phyloP scores from a whole-genome alignment of 2,329 filamentous ascomycete genomes.

The Simplicillium aogashimaense region DNA sequence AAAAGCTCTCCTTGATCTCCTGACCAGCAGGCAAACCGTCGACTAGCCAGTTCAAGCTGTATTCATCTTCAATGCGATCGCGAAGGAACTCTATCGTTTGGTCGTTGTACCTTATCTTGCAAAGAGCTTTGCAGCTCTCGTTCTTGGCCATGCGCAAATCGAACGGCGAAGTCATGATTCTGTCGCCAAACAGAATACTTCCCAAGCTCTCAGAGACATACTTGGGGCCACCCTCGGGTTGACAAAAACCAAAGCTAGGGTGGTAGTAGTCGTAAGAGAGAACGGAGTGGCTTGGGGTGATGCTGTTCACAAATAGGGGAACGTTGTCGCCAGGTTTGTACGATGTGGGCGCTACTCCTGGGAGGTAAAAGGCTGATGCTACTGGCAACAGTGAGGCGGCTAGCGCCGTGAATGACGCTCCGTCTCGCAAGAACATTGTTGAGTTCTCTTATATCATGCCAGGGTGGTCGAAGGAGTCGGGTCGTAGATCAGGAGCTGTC shows the following conservation, averaged over 20 bases:
- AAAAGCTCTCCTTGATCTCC: constrained; percentile 65
- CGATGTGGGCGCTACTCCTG: constrained; percentile 87
- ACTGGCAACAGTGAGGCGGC: constrained; percentile 41
- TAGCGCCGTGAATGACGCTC: constrained; percentile 36
- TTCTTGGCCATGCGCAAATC: constrained; percentile 79
- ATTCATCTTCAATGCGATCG: constrained; percentile 69
- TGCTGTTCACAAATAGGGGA: constrained; percentile 83
- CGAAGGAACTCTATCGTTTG: constrained; percentile 72
- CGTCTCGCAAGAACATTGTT: constrained; percentile 35
- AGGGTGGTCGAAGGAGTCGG: constrained; percentile 1
- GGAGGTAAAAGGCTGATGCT: constrained; percentile 80
- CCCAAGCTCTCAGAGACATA: constrained; percentile 75
- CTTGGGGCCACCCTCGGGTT: constrained; percentile 64
- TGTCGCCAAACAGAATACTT: constrained; percentile 93
- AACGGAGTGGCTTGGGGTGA: constrained; percentile 87
- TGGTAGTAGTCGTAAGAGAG: constrained; percentile 97
- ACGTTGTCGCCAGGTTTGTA: constrained; percentile 75
- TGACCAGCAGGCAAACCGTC: constrained; percentile 91
- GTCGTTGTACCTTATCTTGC: constrained; percentile 53
- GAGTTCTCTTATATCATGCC: constrained; percentile 16
- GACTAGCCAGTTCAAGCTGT: constrained; percentile 91
- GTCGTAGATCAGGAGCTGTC: constrained; percentile 1
- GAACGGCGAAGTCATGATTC: constrained; percentile 94
- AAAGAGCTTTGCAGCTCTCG: constrained; percentile 78
- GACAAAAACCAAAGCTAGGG: constrained; percentile 77